Evolutionary conservation across 2,329 filamentous ascomycete species (phyloP).

Genomic region (Penicillium sp.): DNA sequence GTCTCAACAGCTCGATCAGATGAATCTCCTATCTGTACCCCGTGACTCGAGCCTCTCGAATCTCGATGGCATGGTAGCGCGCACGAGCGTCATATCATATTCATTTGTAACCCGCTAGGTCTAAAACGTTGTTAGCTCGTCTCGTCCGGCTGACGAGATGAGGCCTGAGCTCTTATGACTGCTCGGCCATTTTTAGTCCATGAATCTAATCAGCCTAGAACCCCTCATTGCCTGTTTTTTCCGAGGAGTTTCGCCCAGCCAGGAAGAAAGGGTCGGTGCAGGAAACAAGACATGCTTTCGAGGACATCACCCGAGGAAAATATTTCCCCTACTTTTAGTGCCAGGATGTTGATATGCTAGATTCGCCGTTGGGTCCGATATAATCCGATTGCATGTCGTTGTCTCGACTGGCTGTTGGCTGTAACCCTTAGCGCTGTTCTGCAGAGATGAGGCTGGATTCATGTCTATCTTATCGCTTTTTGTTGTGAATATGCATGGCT

Average conservation of each 20-base stretch:
- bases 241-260: constrained; percentile 19
- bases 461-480: neutral
- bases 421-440: neutral
- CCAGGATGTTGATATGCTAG: neutral
- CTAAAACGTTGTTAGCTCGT: constrained; percentile 20
- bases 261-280: constrained; percentile 13
- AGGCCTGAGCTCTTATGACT: constrained; percentile 24
- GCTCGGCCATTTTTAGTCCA: constrained; percentile 8
- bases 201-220: constrained; percentile 12
- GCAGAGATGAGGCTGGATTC: constrained; percentile 3
- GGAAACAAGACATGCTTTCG: constrained; percentile 21
- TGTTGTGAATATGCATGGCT: neutral
- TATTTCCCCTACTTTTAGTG: neutral
- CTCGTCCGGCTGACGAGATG: constrained; percentile 28
- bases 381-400: constrained; percentile 20
- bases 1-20: neutral
- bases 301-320: neutral
- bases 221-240: constrained; percentile 18
- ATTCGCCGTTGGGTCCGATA: constrained; percentile 20
- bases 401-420: neutral
- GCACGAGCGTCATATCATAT: constrained; percentile 20
- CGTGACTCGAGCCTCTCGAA: neutral
- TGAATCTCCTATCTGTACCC: neutral
- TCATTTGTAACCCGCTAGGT: constrained; percentile 23
- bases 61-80: constrained; percentile 8